Evolutionary conservation across 2,329 filamentous ascomycete genomes (phyloP), one percentile per base, ranked within the genome.

Genomic region (Didymella lethalis): DNA sequence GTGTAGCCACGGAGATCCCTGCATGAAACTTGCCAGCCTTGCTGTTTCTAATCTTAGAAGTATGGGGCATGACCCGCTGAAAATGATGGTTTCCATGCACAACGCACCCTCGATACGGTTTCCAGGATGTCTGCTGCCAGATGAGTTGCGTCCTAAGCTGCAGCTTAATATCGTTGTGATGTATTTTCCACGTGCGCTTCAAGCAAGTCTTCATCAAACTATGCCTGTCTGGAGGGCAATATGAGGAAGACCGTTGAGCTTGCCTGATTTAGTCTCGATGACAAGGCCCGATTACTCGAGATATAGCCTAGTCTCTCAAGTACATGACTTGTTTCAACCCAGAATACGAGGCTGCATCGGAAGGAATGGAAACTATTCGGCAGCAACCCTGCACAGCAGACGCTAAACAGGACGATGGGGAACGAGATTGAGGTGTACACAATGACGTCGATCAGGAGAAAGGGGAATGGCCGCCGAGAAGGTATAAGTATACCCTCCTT

Each of bases 401-500:
- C 23, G 23, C 23, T 23, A 23, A 23, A 23, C 44, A 28, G 40
- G 54, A 49, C 53, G 18, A 54, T 58, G 55, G 49, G 28, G 56
- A 49, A 53, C 36, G 38, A 53, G 49, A 38, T 26, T 34, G 34
- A 26, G 29, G 29, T 38, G 29, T 40, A 44, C 14, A 48, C 14
- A 28, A 47, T 59, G 56, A 59, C 56, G 56, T 59, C 47, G 51
- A 47, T 29, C 41, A 47, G 34, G 48, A 23, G 46, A 29, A 29
- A 20, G 7, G n/a, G 25, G 40, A 31, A 50, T 26, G 28, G 41
- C 40, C 31, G 6, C 49, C 16, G 38, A 48, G 20, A 48, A 38
- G 48, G 52, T 62, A 67, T 64, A 66, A 67, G 64, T 64, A 63
- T 20, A n/a, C 6, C 44, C 23, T 36, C 41, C 40, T 25, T 32